Base-by-base conservation (phyloP, 2,329 filamentous ascomycete genomes). In the Botrytis aclada region DNA sequence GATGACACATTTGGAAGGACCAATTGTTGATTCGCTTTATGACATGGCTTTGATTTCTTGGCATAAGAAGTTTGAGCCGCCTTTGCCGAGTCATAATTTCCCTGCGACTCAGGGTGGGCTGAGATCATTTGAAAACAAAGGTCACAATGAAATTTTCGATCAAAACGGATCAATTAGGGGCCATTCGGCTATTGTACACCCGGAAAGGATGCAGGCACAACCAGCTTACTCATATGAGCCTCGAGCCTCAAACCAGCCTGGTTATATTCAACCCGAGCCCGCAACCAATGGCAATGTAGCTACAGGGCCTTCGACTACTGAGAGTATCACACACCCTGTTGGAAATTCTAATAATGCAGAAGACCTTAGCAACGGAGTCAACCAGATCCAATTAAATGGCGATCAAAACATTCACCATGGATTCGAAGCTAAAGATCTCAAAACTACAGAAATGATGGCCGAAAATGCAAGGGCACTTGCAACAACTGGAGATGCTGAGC, bases 11-110 rank as follows among this genome's bases (percentile, higher is more conserved):
- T 80, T 94, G 0, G 92, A 95, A 82, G 93, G 93, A 0, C 88
- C 91, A 0, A 92, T 95, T 73, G 92, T 95, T 0, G 91, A 94
- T 77, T 88, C 89, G 1, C 81, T 95, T 37, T 94, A 93, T 79
- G 93, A 95, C 75, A 90, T 90, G 75, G 90, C 91, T 0, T 80
- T 94, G 56, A 85, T 94, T 12, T 91, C 90, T 0, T 95, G 92
- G 92, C 85, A 90, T 75, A 89, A 89, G 74, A 82, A 83, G 1
- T 79, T 93, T 0, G 82, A 89, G 0, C 89, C 90, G 2, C 84
- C 88, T 0, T 80, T 92, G 10, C 90, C 90, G 7, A 86, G 84
- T 70, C 81, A 86, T 25, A 80, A 83, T n/a, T 83, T 82, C 1
- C 86, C 88, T 0, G 88, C 88, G 4, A 80, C 81, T 5, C 75